These are phyloP conservation scores for Rhodosorus marinus DNA, from an alignment of 23 red algal genomes.

Conservation along the genomic window DNA sequence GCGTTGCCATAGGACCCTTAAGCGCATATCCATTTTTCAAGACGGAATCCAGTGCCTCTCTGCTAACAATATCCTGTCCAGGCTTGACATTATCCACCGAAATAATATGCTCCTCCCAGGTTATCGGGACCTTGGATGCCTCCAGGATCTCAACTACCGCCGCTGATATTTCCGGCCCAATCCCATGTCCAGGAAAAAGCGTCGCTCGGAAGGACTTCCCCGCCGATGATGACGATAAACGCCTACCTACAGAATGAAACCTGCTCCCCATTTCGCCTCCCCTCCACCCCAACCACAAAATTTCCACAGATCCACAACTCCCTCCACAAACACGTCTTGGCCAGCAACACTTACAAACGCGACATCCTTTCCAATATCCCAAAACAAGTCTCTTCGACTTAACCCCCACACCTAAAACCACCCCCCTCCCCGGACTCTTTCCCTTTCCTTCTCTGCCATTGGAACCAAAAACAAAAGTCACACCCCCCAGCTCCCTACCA, in stretches of 20 bases:
- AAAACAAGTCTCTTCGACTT: no score
- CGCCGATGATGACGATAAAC: not conserved
- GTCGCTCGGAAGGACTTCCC: constrained; percentile 42
- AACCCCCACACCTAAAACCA: no score
- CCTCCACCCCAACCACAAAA: no score
- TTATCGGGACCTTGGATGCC: constrained; percentile 70
- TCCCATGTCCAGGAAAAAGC: constrained; percentile 92
- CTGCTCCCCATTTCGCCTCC: not conserved
- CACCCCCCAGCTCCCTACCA: no score
- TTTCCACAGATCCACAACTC: no score
- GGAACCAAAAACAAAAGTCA: no score
- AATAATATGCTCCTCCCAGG: constrained; percentile 68
- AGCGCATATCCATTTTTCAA: constrained; percentile 67
- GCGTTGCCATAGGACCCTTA: constrained; percentile 94
- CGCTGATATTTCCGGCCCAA: constrained; percentile 82
- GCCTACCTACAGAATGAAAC: not conserved
- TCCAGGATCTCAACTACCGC: constrained; percentile 55
- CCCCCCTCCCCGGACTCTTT: no score
- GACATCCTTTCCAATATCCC: no score
- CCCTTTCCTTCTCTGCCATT: no score
- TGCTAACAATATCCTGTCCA: constrained; percentile 48
- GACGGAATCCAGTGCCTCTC: constrained; percentile 64
- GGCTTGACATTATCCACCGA: constrained; percentile 35
- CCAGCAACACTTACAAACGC: no score
- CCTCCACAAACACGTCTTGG: no score